phyloP scores from a whole-genome alignment of 495 filamentous ascomycete genomes.

The Lasiosphaeria ovina region DNA sequence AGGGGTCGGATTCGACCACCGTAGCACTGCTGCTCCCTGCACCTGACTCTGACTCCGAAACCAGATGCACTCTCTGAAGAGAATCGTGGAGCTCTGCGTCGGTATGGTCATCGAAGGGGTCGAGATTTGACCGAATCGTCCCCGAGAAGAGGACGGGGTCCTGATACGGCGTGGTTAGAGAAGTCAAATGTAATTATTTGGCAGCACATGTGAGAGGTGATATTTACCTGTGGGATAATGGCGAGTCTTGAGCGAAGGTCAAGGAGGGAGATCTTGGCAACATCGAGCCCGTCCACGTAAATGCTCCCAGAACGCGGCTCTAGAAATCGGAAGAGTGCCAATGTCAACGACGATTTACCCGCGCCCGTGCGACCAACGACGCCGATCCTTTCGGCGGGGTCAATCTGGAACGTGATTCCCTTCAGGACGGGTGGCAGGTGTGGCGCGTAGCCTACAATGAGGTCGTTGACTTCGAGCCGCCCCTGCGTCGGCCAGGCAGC shows the following conservation, averaged over 20 bases:
- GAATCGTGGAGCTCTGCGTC: conserved; percentile 73
- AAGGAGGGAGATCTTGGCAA: conserved; percentile 64
- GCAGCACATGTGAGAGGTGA: background rate
- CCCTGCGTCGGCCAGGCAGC: conserved; percentile 76
- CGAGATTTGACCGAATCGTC: conserved; percentile 77
- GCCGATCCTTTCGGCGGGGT: too few species aligned
- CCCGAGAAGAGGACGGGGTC: conserved; percentile 87
- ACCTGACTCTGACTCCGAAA: conserved; percentile 28
- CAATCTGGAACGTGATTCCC: too few species aligned
- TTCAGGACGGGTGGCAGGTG: too few species aligned
- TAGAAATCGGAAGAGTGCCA: too few species aligned
- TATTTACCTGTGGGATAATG: conserved; percentile 64
- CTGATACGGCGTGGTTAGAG: conserved; percentile 6
- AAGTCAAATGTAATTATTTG: too few species aligned
- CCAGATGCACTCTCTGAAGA: conserved; percentile 72
- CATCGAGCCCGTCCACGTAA: conserved; percentile 44
- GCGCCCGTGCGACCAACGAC: too few species aligned
- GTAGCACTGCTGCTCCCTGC: background rate
- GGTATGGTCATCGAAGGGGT: conserved; percentile 71
- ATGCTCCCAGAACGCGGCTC: too few species aligned
- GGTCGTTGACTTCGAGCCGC: conserved; percentile 62
- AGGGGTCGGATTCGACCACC: background rate
- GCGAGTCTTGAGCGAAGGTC: conserved; percentile 65
- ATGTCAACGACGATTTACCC: too few species aligned
- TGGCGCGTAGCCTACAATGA: too few species aligned